Conservation (phyloP, 208 protist genomes). For the Lotmaria passim region DNA sequence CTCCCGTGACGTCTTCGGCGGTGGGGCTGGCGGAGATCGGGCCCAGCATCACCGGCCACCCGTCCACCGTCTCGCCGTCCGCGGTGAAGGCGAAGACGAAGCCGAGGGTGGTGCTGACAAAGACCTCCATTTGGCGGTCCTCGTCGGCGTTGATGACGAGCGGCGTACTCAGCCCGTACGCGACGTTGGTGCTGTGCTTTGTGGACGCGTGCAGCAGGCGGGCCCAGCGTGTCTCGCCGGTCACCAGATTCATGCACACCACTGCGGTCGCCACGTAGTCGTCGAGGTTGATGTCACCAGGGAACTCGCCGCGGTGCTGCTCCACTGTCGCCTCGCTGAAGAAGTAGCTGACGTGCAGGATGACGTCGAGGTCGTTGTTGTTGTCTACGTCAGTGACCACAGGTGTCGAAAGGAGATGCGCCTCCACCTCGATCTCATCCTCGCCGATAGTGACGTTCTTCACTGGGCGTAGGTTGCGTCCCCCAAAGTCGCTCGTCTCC, state of each 20-base stretch:
- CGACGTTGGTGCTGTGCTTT: constrained; percentile 46
- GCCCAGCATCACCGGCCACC: constrained; percentile 77
- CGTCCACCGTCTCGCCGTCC: constrained; percentile 46
- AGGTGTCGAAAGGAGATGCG: constrained; percentile 89
- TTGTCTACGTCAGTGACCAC: constrained; percentile 86
- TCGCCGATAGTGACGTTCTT: constrained; percentile 23
- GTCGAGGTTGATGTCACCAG: constrained; percentile 49
- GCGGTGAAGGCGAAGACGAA: constrained; percentile 73
- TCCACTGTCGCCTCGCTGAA: constrained; percentile 66
- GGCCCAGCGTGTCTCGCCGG: constrained; percentile 85
- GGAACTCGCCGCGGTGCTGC: constrained; percentile 15
- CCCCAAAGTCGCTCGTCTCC: constrained; percentile 42
- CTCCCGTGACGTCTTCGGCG: constrained; percentile 83
- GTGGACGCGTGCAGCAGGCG: constrained; percentile 84
- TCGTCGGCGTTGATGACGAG: constrained; percentile 82
- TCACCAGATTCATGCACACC: constrained; percentile 83
- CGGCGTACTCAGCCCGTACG: constrained; percentile 80
- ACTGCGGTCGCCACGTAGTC: constrained; percentile 92
- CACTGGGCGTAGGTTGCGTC: constrained; percentile 38
- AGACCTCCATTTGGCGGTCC: constrained; percentile 61
- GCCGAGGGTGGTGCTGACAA: constrained; percentile 79
- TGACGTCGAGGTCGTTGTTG: constrained; percentile 85
- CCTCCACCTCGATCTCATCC: constrained; percentile 84
- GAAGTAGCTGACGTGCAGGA: constrained; percentile 92
- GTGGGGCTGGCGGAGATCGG: constrained; percentile 72